These are phyloP conservation scores for Saccharum officinarum DNA, from an alignment of 176 grass and related monocot species.

Conservation along the genomic window DNA sequence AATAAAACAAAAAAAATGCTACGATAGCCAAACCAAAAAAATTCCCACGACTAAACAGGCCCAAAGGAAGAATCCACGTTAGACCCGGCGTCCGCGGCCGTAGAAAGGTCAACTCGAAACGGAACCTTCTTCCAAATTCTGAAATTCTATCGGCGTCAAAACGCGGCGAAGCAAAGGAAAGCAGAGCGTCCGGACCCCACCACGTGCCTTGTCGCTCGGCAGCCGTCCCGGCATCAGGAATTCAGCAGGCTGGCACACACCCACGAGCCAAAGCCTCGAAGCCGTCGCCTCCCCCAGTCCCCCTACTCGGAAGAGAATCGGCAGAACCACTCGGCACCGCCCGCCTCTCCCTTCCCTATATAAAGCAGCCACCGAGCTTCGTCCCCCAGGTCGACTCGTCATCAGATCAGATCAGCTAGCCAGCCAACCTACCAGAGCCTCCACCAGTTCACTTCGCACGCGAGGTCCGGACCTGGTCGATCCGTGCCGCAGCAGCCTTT, in stretches of 20 bases:
- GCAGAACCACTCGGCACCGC: neutral
- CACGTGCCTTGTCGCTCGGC: neutral
- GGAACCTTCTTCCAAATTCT: neutral
- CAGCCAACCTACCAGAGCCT: neutral
- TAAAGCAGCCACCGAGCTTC: neutral
- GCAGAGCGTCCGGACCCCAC: neutral
- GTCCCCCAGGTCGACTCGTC: neutral
- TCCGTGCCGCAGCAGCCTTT: neutral
- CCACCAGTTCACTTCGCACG: neutral
- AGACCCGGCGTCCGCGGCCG: neutral
- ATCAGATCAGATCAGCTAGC: neutral
- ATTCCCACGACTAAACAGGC: too few relatives aligned
- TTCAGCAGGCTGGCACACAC: neutral
- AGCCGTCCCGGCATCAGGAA: neutral
- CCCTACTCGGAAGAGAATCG: neutral
- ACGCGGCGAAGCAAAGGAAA: constrained; percentile 31
- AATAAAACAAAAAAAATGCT: too few relatives aligned
- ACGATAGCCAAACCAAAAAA: too few relatives aligned
- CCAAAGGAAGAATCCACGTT: neutral
- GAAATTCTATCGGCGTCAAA: neutral
- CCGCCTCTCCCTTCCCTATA: neutral
- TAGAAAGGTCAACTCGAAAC: neutral
- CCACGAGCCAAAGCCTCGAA: neutral
- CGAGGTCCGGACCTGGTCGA: neutral
- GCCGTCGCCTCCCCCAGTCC: neutral